Base-by-base conservation (phyloP, 345 rosid genomes). In the Lepidium didymum region DNA sequence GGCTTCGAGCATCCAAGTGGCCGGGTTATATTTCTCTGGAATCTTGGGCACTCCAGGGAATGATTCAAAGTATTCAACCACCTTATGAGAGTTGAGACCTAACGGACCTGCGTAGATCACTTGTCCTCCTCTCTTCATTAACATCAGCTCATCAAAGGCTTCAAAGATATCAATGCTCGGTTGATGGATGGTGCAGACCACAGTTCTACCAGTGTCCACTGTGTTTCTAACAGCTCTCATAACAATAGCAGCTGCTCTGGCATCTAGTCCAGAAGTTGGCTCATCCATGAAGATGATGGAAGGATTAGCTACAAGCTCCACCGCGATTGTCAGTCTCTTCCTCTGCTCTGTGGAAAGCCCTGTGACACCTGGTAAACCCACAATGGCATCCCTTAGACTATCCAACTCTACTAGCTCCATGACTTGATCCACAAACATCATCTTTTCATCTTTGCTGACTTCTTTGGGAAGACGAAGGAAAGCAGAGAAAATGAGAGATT, bases 51-150 rank as follows among this genome's bases (percentile, higher is more conserved):
- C 82, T 56, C 89, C 93, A 0, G 87, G 92, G 43, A 87, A 68
- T 14, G 83, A 35, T 88, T 87, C 91, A 21, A 83, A 90, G 78
- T 85, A 90, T 70, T 90, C 86, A 15, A 87, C 60, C 37, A 87
- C 75, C 68, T 84, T 83, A 14, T 85, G 84, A 27, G 96, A 90
- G 76, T 87, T 77, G 23, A 43, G 43, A 4, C 91, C 87, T 37
- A 90, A 71, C 1, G 91, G 96, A 65, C 93, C 96, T 0, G 78
- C 78, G 23, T 87, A 83, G 25, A 85, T 90, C 52, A 84, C 83
- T 56, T 90, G 89, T 56, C 93, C 96, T 70, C 96, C 93, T 85
- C 93, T 83, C 77, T 90, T 90, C 96, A 85, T 84, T n/a, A 87
- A 64, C 36, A 87, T 79, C 62, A 90, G 53, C 71, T 87, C 96